Percentiles rank a stretch among this genome's conserved stretches.
Evolutionary conservation across 768 basidiomycete genomes (phyloP).

Genomic region (Antrodiella citrinella): DNA sequence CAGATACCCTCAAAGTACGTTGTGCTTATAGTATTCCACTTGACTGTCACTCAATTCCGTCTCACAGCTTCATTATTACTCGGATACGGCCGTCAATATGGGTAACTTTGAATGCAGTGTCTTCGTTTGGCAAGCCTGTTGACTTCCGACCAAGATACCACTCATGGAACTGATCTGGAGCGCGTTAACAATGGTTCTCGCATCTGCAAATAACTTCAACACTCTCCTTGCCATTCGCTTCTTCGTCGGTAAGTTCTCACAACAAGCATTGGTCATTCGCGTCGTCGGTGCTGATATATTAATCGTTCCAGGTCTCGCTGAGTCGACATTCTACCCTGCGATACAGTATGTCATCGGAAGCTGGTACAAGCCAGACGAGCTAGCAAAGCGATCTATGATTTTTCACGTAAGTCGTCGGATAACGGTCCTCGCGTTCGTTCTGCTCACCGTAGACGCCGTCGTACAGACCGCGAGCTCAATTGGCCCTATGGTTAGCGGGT

Average conservation of each 20-base stretch:
- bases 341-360: slow-evolving; percentile 34
- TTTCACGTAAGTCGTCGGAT: slow-evolving; percentile 29
- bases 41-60: not conserved
- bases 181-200: slow-evolving; percentile 26
- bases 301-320: slow-evolving; percentile 24
- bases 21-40: not conserved
- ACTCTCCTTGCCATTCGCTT: slow-evolving; percentile 27
- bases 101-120: no score
- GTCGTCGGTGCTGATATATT: not conserved
- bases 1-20: slow-evolving; percentile 32
- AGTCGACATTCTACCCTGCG: slow-evolving; percentile 33
- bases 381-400: slow-evolving; percentile 31
- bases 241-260: slow-evolving; percentile 27
- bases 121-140: no score
- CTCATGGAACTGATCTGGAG: slow-evolving; percentile 32
- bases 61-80: slow-evolving; percentile 29
- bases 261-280: no score
- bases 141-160: no score
- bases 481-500: slow-evolving; percentile 35
- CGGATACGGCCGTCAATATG: slow-evolving; percentile 29
- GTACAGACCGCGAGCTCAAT: slow-evolving; percentile 28
- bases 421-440: no score
- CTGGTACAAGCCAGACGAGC: slow-evolving; percentile 35
- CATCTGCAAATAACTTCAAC: slow-evolving; percentile 24
- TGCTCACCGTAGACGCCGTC: no score